A percentile compares a stretch with the other conserved stretches of the same genome.
Conservation (phyloP, 805 yeast species). For the Kodamaea kaohsiungensis region DNA sequence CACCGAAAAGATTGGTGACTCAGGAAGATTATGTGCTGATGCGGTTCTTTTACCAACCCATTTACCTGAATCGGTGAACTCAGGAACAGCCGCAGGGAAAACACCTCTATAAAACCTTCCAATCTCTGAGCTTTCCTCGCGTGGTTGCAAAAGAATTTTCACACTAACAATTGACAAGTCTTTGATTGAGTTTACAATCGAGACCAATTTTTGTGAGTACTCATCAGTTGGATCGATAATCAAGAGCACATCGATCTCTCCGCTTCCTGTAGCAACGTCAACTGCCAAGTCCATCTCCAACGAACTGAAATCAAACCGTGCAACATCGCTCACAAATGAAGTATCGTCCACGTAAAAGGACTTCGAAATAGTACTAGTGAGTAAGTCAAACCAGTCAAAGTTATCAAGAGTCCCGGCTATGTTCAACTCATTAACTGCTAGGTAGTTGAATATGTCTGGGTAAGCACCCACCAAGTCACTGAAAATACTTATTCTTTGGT, state of each 20-base stretch:
- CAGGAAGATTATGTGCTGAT: constrained; percentile 42
- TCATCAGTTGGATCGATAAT: constrained; percentile 75
- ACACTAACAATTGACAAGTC: constrained; percentile 52
- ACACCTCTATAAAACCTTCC: constrained; percentile 60
- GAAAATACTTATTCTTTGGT: constrained; percentile 41
- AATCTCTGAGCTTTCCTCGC: constrained; percentile 46
- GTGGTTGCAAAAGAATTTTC: constrained; percentile 61
- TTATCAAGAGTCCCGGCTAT: constrained; percentile 19
- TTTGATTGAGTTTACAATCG: constrained; percentile 43
- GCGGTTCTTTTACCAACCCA: not conserved
- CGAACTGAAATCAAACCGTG: constrained; percentile 48
- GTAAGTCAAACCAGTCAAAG: constrained; percentile 50
- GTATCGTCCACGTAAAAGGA: constrained; percentile 46
- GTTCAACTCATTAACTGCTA: constrained; percentile 17
- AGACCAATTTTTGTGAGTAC: constrained; percentile 59
- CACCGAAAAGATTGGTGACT: constrained; percentile 47
- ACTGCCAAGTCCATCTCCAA: constrained; percentile 30
- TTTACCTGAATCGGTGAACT: constrained; percentile 19
- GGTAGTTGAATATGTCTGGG: constrained; percentile 23
- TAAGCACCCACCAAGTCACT: constrained; percentile 29
- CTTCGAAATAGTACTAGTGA: constrained; percentile 44
- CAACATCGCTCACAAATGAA: constrained; percentile 39
- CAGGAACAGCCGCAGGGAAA: constrained; percentile 32
- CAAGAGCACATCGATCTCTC: constrained; percentile 55
- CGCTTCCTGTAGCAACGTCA: constrained; percentile 22